Evolutionary conservation across 768 basidiomycete species (phyloP), one percentile per base, ranked within the genome.

Genomic region (Rhizopogon vinicolor): DNA sequence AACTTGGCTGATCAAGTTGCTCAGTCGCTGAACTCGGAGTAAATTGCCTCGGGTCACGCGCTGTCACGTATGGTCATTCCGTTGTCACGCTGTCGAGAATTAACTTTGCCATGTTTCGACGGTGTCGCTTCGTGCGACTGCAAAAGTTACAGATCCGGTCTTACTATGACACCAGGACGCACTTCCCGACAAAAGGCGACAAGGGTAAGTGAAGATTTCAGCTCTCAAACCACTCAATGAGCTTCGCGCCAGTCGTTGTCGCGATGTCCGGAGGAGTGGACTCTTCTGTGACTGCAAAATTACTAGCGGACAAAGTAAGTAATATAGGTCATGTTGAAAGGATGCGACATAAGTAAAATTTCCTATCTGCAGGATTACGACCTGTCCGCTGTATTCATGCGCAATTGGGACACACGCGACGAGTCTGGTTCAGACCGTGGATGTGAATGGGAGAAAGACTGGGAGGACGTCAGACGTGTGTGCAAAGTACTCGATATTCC

Each of bases 191-290:
- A 5, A 70, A 55, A 45, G 68, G 68, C 10, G 66, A 68, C 60
- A 71, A 69, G 49, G 68, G 68, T 57, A 45, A 6, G 53, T 31
- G 3, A 10, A 12, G n/a, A 7, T 9, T 19, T 19, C 29, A 18
- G 42, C 22, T 4, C 35, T 13, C 12, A 35, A 43, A 12, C 14
- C 5, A 12, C 45, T 29, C 41, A 41, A 19, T 53, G 16, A 41
- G 14, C 52, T 18, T 19, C 18, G 13, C 51, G 31, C 3, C 57
- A 94, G 94, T 98, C 45, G 82, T 91, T 6, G 83, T 96, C 7
- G 93, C 90, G 19, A 94, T 97, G 90, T 95, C 92, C 0, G 95
- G 95, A 28, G 95, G 95, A 3, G 94, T 98, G 12, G 95, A 98
- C 68, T 96, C 93, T 5, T 93, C 91, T 2, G 92, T 96, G 10